A percentile compares a stretch with the other conserved stretches of the same genome.
These are phyloP conservation scores for Termitomyces sp. DNA, from an alignment of 768 basidiomycete species.

Conservation along the genomic window DNA sequence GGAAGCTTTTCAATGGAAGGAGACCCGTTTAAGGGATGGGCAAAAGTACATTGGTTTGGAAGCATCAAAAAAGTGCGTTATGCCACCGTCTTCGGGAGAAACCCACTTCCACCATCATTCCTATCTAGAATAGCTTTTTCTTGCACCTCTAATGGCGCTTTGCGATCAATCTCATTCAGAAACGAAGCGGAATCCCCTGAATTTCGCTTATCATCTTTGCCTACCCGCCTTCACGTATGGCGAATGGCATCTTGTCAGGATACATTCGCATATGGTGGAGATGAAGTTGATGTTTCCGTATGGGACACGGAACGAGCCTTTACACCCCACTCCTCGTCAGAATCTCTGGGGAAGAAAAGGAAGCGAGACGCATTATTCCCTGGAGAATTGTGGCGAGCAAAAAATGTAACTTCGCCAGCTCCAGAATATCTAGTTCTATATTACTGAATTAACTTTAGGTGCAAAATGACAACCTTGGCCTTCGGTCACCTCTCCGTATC, in stretches of 20 bases:
- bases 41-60: constrained; percentile 61
- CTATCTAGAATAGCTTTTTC: constrained; percentile 46
- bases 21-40: constrained; percentile 46
- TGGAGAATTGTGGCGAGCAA: constrained; percentile 80
- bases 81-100: not conserved
- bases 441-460: constrained; percentile 31
- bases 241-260: constrained; percentile 42
- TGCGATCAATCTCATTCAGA: constrained; percentile 41
- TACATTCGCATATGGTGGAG: constrained; percentile 76
- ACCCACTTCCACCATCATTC: not conserved
- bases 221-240: constrained; percentile 68
- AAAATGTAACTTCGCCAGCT: constrained; percentile 52
- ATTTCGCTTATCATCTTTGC: constrained; percentile 40
- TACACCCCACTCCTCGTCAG: constrained; percentile 23
- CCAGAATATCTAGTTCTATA: not conserved
- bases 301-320: constrained; percentile 66
- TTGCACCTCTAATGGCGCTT: constrained; percentile 73
- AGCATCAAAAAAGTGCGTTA: constrained; percentile 40
- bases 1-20: constrained; percentile 51
- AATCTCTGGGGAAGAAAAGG: constrained; percentile 41
- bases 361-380: constrained; percentile 58
- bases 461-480: constrained; percentile 66
- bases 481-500: constrained; percentile 77
- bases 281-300: constrained; percentile 79
- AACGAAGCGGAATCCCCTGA: constrained; percentile 14